Conservation (phyloP, 768 basidiomycete genomes). For the Pleurotus giganteus region DNA sequence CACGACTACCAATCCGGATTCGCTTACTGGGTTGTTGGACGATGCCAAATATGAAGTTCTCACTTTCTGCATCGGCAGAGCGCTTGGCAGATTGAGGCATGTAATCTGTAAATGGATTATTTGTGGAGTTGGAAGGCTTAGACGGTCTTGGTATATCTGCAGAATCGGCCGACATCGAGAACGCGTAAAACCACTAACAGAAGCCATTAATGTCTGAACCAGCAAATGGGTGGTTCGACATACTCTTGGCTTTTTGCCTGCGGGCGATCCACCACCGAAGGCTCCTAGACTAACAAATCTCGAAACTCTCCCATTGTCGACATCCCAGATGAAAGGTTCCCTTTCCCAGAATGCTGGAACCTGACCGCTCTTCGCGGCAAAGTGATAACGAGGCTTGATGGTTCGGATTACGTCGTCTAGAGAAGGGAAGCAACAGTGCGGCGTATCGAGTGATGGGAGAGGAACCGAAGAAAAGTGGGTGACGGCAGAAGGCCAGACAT, state of each 20-base stretch:
- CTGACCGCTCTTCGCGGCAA: conserved; percentile 64
- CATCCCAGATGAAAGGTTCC: conserved; percentile 87
- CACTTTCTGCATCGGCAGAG: conserved; percentile 41
- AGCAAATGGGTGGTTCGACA: conserved; percentile 22
- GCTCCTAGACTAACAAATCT: conserved; percentile 86
- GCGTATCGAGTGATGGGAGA: conserved; percentile 44
- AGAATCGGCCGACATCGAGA: conserved; percentile 67
- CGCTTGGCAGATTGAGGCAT: conserved; percentile 49
- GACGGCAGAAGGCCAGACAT: conserved; percentile 72
- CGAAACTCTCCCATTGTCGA: conserved; percentile 62
- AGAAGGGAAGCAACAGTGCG: conserved; percentile 44
- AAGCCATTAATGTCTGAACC: conserved; percentile 1
- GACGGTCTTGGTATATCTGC: conserved; percentile 31
- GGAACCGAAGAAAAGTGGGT: conserved; percentile 57
- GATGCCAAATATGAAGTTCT: conserved; percentile 72
- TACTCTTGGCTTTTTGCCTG: conserved; percentile 84
- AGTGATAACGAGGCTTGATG: conserved; percentile 85
- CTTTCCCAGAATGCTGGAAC: conserved; percentile 90
- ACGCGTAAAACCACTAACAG: conserved; percentile 95
- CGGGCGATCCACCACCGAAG: conserved; percentile 65
- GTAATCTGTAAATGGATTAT: conserved; percentile 63
- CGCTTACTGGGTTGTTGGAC: conserved; percentile 58
- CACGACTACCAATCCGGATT: conserved; percentile 46
- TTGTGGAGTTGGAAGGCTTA: conserved; percentile 61
- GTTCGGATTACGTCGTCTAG: conserved; percentile 63